phyloP scores from a whole-genome alignment of 2,329 filamentous ascomycete species.

The Ceratocystiopsis sp. region DNA sequence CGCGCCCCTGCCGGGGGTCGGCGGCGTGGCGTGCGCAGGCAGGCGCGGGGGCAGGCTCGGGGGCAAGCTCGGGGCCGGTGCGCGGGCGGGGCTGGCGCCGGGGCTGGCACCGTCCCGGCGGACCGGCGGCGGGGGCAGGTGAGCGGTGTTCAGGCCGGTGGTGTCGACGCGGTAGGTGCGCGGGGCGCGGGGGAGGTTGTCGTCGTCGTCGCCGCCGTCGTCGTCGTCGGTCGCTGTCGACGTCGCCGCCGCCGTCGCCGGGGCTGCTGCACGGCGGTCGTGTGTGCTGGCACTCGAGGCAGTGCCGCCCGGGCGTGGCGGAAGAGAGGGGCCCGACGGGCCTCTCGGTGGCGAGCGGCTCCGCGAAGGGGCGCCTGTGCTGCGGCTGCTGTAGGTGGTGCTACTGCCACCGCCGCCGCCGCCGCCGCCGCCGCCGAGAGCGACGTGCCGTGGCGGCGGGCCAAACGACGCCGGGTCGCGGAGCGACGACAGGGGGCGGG shows the following conservation, averaged over 20 bases:
- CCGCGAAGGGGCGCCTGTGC: neutral
- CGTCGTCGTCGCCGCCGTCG: slow-evolving; percentile 10
- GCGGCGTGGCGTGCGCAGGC: neutral
- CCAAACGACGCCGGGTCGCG: slow-evolving; percentile 64
- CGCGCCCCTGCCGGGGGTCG: neutral
- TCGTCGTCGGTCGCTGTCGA: slow-evolving; percentile 10
- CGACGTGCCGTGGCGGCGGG: slow-evolving; percentile 55
- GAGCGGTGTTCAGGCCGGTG: slow-evolving; percentile 50
- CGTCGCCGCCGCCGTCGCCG: no score
- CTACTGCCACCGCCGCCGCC: slow-evolving; percentile 16
- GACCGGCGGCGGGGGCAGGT: slow-evolving; percentile 54
- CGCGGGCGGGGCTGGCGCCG: slow-evolving; percentile 11
- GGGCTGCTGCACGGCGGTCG: no score
- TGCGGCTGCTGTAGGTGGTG: slow-evolving; percentile 19
- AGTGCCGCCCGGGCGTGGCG: neutral
- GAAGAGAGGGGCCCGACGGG: neutral
- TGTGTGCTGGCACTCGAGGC: no score
- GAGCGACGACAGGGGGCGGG: slow-evolving; percentile 49
- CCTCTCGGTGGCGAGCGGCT: neutral
- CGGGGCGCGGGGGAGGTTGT: slow-evolving; percentile 28
- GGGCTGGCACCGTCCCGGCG: slow-evolving; percentile 21
- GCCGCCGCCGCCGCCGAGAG: slow-evolving; percentile 8
- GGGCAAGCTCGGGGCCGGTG: slow-evolving; percentile 14
- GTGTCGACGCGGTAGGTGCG: slow-evolving; percentile 54
- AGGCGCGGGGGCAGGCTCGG: slow-evolving; percentile 30